A percentile compares a stretch with the other conserved stretches of the same genome.
Conservation (phyloP, 129 eudicot species). For the Oenanthe sinensis region DNA sequence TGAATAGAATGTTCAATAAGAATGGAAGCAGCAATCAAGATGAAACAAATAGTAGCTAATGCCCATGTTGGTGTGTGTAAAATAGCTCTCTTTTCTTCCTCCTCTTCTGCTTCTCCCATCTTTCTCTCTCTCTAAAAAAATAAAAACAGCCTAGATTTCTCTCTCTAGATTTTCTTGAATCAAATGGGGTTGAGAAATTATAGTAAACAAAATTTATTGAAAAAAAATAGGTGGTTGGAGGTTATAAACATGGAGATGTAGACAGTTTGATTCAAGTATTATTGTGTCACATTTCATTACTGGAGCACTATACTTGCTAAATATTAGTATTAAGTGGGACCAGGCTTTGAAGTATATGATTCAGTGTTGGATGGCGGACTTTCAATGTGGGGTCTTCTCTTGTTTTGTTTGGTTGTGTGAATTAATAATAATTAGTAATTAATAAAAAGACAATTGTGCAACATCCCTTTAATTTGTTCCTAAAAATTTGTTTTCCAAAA, state of each 20-base stretch:
- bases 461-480: not conserved
- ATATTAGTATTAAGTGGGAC: not conserved
- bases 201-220: no score
- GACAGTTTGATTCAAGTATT: not conserved
- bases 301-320: not conserved
- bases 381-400: not conserved
- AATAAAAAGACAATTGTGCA: not conserved
- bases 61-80: conserved; percentile 61
- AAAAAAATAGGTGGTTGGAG: not conserved
- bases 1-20: conserved; percentile 46
- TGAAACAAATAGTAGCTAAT: conserved; percentile 45
- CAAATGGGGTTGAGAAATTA: not conserved
- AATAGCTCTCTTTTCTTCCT: conserved; percentile 19
- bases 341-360: not conserved
- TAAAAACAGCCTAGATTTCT: not conserved
- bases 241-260: not conserved
- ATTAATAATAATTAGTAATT: not conserved
- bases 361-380: conserved; percentile 7
- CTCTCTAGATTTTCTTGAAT: conserved; percentile 9
- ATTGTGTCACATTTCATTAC: not conserved
- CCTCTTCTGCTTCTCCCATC: conserved; percentile 20
- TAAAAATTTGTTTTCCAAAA: no score
- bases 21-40: conserved; percentile 33
- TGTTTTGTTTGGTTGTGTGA: not conserved
- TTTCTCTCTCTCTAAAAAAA: conserved; percentile 8